phyloP scores from a whole-genome alignment of 805 yeast species.

The Metschnikowia chrysomelidarum region DNA sequence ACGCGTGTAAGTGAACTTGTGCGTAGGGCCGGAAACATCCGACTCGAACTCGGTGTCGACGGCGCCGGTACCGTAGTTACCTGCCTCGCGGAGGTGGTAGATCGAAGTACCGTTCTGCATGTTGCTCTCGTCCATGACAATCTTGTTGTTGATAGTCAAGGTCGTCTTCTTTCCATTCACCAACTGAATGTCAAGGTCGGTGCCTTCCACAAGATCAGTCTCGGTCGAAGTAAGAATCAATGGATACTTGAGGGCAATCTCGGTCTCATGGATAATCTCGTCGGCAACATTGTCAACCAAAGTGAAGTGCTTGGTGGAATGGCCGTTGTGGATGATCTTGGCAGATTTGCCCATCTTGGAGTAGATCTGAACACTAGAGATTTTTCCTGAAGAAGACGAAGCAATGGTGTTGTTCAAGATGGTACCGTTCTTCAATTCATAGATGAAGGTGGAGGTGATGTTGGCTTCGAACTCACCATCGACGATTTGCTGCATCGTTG shows the following conservation, averaged over 20 bases:
- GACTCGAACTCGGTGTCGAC: slow-evolving; percentile 31
- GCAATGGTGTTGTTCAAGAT: slow-evolving; percentile 28
- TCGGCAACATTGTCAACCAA: slow-evolving; percentile 24
- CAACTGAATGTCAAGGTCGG: slow-evolving; percentile 27
- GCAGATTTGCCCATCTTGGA: slow-evolving; percentile 41
- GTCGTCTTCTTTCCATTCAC: slow-evolving; percentile 20
- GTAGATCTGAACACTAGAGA: slow-evolving; percentile 40
- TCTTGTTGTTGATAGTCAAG: slow-evolving; percentile 19
- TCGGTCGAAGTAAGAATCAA: slow-evolving; percentile 23
- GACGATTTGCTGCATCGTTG: slow-evolving; percentile 38
- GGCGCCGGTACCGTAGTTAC: slow-evolving; percentile 47
- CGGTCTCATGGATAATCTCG: slow-evolving; percentile 14
- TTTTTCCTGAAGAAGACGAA: slow-evolving; percentile 27
- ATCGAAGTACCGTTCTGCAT: slow-evolving; percentile 47
- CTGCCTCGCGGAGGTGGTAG: slow-evolving; percentile 41
- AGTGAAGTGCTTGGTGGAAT: slow-evolving; percentile 19
- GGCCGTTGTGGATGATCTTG: slow-evolving; percentile 25
- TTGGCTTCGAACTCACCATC: slow-evolving; percentile 32
- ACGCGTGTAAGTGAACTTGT: slow-evolving; percentile 26
- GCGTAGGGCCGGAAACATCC: slow-evolving; percentile 20
- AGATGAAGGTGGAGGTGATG: slow-evolving; percentile 34
- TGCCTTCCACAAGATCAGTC: slow-evolving; percentile 18
- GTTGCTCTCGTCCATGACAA: slow-evolving; percentile 23
- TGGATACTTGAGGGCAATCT: slow-evolving; percentile 28
- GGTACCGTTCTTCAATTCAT: slow-evolving; percentile 39